These are phyloP conservation scores for Blastobotrys peoriensis DNA, from an alignment of 805 yeast species.

Conservation along the genomic window DNA sequence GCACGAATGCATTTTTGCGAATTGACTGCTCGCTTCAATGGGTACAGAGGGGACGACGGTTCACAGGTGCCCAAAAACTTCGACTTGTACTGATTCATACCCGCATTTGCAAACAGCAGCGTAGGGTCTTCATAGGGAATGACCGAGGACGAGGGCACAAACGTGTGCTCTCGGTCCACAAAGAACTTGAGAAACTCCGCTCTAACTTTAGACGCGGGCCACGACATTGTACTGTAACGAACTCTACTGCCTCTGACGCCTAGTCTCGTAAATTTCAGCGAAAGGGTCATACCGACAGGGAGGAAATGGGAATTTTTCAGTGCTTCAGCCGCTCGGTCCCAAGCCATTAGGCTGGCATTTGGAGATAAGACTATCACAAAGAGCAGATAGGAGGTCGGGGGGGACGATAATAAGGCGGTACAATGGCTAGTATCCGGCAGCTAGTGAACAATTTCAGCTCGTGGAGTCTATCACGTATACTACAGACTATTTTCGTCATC, in stretches of 20 bases:
- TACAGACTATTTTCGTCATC: neutral
- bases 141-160: constrained; percentile 88
- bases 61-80: constrained; percentile 96
- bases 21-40: constrained; percentile 82
- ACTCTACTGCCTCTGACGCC: too few species aligned
- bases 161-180: constrained; percentile 60
- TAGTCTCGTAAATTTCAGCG: too few species aligned
- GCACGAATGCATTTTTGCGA: constrained; percentile 99
- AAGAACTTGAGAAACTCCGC: constrained; percentile 80
- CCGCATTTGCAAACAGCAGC: constrained; percentile 93
- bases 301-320: too few species aligned
- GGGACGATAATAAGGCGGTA: neutral
- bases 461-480: neutral
- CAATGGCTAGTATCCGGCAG: neutral
- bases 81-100: constrained; percentile 99
- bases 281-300: too few species aligned
- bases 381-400: neutral
- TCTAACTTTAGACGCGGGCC: constrained; percentile 50
- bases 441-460: neutral
- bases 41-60: constrained; percentile 82
- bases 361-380: neutral
- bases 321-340: too few species aligned
- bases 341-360: neutral
- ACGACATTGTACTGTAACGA: too few species aligned
- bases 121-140: constrained; percentile 99